phyloP scores from a whole-genome alignment of 352 stramenopile genomes.

The Lagenidium giganteum region DNA sequence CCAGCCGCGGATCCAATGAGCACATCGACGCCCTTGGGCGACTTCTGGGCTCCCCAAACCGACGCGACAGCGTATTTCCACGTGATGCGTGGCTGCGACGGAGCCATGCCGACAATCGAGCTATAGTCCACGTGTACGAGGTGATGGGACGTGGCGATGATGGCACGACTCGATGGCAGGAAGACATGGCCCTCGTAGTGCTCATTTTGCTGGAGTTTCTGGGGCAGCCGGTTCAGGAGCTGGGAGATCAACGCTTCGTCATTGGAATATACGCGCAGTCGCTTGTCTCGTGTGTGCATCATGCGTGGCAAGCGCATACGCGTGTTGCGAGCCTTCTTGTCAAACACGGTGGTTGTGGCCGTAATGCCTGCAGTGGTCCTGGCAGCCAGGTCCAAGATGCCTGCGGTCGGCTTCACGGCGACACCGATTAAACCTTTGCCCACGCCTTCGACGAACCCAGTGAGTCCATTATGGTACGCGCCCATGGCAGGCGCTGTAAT shows the following conservation, averaged over 20 bases:
- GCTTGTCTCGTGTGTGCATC: conserved; percentile 70
- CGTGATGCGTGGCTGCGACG: conserved; percentile 26
- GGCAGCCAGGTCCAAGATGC: conserved; percentile 77
- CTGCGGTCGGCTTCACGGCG: conserved; percentile 84
- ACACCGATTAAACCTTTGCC: conserved; percentile 85
- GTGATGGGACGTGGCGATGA: conserved; percentile 76
- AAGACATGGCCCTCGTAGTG: conserved; percentile 78
- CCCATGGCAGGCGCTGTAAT: conserved; percentile 88
- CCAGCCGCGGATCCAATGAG: conserved; percentile 39
- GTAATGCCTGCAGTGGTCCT: conserved; percentile 79
- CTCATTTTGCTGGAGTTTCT: conserved; percentile 60
- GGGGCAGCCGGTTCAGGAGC: conserved; percentile 49
- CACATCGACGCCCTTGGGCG: conserved; percentile 32
- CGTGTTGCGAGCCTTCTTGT: conserved; percentile 64
- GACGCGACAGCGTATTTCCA: conserved; percentile 41
- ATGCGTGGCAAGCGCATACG: conserved; percentile 71
- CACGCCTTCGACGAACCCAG: conserved; percentile 87
- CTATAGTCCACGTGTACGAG: conserved; percentile 56
- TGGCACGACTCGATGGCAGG: conserved; percentile 44
- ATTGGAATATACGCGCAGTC: conserved; percentile 70
- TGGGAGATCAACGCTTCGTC: conserved; percentile 65
- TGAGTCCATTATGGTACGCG: conserved; percentile 85
- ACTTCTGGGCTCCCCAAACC: conserved; percentile 40
- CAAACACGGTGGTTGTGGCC: conserved; percentile 76
- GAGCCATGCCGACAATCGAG: conserved; percentile 17